A percentile compares a stretch with the other conserved stretches of the same genome.
Evolutionary conservation across 352 stramenopile genomes (phyloP).

Genomic region (Halophytophthora polymorphica): DNA sequence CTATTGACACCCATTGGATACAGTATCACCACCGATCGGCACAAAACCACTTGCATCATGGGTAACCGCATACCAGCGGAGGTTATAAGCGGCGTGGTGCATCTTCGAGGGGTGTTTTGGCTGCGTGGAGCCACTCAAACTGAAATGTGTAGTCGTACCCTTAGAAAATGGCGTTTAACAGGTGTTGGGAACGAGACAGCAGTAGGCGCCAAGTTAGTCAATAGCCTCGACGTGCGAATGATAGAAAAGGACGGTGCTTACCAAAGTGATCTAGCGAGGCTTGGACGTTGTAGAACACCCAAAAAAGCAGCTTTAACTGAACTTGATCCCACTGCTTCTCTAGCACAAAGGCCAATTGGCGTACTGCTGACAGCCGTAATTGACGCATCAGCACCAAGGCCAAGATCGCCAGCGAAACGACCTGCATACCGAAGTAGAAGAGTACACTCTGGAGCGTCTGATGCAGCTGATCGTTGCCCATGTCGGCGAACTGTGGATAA

Average conservation of each 20-base stretch:
- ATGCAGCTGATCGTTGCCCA: conserved; percentile 2
- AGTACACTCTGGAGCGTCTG: conserved; percentile 14
- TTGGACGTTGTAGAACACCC: conserved; percentile 14
- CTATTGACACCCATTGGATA: too few species aligned
- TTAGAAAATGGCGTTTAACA: too few species aligned
- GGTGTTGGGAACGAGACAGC: too few species aligned
- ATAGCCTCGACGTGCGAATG: too few species aligned
- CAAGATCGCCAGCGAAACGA: conserved; percentile 16
- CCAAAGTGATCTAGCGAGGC: conserved; percentile 19
- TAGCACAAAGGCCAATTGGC: conserved; percentile 22
- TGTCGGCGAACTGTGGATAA: conserved; percentile 8
- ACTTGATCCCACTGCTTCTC: conserved; percentile 19
- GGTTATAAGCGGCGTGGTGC: too few species aligned
- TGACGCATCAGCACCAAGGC: conserved; percentile 4
- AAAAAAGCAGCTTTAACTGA: conserved; percentile 21
- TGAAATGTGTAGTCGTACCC: conserved; percentile 22
- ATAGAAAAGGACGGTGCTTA: neutral
- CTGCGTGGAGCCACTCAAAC: conserved; percentile 16
- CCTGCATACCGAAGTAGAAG: conserved; percentile 15
- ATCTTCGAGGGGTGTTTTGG: too few species aligned
- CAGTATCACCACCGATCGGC: too few species aligned
- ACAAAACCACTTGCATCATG: too few species aligned
- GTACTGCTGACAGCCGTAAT: conserved; percentile 15
- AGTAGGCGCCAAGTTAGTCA: too few species aligned
- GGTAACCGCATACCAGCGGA: too few species aligned